Conservation (phyloP, 2,329 filamentous ascomycete species). For the Bretziella fagacearum region DNA sequence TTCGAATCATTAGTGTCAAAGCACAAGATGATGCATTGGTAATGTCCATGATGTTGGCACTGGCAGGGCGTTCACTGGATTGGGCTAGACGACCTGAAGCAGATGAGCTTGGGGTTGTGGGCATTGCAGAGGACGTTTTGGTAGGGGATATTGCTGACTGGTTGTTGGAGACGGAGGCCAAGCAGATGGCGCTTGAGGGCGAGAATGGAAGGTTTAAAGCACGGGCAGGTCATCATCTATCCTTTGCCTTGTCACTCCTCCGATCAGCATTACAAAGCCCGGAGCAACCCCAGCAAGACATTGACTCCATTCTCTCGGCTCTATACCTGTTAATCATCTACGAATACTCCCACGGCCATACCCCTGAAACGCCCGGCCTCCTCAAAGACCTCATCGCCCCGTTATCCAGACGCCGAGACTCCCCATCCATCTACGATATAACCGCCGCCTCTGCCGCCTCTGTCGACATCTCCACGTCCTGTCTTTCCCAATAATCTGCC, state of each 20-base stretch:
- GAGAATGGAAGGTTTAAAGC: not conserved
- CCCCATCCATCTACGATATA: not conserved
- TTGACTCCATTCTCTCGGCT: not conserved
- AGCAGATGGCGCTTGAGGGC: not conserved
- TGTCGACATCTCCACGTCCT: not conserved
- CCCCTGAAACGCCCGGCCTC: not conserved
- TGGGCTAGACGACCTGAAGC: not conserved
- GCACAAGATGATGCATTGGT: not conserved
- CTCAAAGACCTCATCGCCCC: not conserved
- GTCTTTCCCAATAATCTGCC: not conserved
- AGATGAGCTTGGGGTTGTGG: not conserved
- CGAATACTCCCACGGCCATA: not conserved
- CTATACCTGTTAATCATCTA: slow-evolving; percentile 4
- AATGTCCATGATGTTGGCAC: not conserved
- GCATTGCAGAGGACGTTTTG: not conserved
- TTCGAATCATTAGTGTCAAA: not conserved
- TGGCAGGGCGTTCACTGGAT: not conserved
- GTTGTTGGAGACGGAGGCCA: not conserved
- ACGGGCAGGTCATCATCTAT: not conserved
- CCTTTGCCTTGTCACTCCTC: not conserved
- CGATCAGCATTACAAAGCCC: not conserved
- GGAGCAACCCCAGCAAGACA: not conserved
- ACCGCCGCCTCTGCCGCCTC: not conserved
- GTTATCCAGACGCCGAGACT: not conserved
- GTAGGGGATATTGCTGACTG: not conserved